phyloP scores from a whole-genome alignment of 2,329 filamentous ascomycete species.

The Claviceps sp. region DNA sequence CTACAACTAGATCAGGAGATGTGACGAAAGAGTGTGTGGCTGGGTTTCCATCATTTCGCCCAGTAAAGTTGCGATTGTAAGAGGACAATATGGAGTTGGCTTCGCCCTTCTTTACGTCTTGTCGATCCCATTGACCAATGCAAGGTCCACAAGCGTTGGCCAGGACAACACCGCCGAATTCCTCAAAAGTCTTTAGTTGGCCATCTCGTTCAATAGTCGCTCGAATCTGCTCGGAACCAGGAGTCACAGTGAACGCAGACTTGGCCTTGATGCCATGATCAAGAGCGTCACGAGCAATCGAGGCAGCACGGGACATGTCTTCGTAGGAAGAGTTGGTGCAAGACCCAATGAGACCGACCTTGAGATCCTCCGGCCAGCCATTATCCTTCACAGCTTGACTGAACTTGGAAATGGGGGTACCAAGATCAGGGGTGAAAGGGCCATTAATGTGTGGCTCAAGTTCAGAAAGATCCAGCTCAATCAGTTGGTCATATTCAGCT shows the following conservation, averaged over 20 bases:
- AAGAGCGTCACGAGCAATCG: slow-evolving; percentile 82
- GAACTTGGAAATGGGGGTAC: slow-evolving; percentile 96
- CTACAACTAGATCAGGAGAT: slow-evolving; percentile 80
- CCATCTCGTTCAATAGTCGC: slow-evolving; percentile 85
- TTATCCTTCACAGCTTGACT: slow-evolving; percentile 87
- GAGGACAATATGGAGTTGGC: slow-evolving; percentile 96
- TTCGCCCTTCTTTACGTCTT: slow-evolving; percentile 86
- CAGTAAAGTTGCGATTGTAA: slow-evolving; percentile 99
- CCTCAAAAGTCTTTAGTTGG: slow-evolving; percentile 86
- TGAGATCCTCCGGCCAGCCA: slow-evolving; percentile 91
- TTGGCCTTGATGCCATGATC: slow-evolving; percentile 90
- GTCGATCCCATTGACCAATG: slow-evolving; percentile 91
- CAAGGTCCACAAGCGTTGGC: slow-evolving; percentile 91
- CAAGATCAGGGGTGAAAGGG: slow-evolving; percentile 95
- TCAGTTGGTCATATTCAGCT: slow-evolving; percentile 87
- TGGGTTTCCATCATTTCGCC: slow-evolving; percentile 91
- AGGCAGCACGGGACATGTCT: slow-evolving; percentile 89
- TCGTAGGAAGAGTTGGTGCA: slow-evolving; percentile 85
- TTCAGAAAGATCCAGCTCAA: slow-evolving; percentile 89
- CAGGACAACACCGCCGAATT: slow-evolving; percentile 87
- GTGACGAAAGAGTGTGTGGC: slow-evolving; percentile 89
- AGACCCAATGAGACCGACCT: slow-evolving; percentile 92
- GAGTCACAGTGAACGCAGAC: slow-evolving; percentile 85
- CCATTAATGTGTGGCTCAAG: slow-evolving; percentile 98
- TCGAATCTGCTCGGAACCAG: slow-evolving; percentile 92